phyloP scores from a whole-genome alignment of 1,284 basidiomycete species.

The Ustilago sp. region DNA sequence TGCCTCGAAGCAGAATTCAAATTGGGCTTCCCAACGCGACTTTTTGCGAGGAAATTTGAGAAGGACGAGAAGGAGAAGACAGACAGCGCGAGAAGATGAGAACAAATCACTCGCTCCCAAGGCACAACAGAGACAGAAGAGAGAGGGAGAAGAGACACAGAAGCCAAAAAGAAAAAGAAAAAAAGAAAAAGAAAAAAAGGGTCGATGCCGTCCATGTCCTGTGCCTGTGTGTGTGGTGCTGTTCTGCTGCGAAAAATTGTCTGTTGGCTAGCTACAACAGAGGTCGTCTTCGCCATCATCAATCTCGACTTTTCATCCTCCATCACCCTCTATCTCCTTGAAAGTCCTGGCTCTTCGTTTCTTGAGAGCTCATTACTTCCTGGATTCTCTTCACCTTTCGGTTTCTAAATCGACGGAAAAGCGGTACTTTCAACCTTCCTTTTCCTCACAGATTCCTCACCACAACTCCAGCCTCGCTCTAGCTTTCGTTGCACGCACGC shows the following conservation, averaged over 20 bases:
- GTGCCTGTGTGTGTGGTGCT: constrained; percentile 1
- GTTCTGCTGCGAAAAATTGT: constrained; percentile 46
- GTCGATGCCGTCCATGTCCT: background rate
- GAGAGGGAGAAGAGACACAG: background rate
- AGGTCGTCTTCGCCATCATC: constrained; percentile 26
- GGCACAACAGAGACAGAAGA: constrained; percentile 8
- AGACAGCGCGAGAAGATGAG: constrained; percentile 11
- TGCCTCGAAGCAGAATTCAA: background rate
- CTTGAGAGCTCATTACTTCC: constrained; percentile 34
- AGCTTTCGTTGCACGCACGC: constrained; percentile 1
- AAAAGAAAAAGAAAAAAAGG: constrained; percentile 1
- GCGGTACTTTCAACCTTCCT: constrained; percentile 46
- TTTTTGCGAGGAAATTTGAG: constrained; percentile 3
- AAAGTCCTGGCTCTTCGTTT: constrained; percentile 38
- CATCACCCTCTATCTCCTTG: constrained; percentile 30
- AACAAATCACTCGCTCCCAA: constrained; percentile 6
- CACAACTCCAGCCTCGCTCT: background rate
- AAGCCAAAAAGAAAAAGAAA: background rate
- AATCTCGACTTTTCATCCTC: constrained; percentile 13
- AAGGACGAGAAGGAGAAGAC: background rate
- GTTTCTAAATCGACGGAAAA: constrained; percentile 39
- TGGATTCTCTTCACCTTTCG: constrained; percentile 24
- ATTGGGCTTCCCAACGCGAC: constrained; percentile 5
- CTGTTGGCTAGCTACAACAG: background rate
- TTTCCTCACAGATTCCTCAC: constrained; percentile 37